A percentile compares a stretch with the other conserved stretches of the same genome.
These are phyloP conservation scores for Fusarium circinatum DNA, from an alignment of 2,329 filamentous ascomycete species.

Conservation along the genomic window DNA sequence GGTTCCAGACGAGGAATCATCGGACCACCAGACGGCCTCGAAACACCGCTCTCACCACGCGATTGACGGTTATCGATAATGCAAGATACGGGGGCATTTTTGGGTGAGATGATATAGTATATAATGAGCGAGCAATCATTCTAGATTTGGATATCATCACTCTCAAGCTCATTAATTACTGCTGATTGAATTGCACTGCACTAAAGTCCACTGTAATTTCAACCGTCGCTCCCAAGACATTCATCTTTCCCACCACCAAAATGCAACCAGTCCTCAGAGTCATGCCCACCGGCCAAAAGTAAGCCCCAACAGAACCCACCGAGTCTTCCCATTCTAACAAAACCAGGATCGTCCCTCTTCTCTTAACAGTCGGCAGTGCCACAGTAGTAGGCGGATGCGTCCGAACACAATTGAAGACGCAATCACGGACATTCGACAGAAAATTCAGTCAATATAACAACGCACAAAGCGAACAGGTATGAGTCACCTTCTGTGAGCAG, in stretches of 20 bases:
- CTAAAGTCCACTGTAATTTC: background rate
- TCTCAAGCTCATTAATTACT: background rate
- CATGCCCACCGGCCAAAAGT: constrained; percentile 32
- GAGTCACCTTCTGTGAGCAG: background rate
- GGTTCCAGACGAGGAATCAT: constrained; percentile 11
- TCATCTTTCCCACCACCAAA: background rate
- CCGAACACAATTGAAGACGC: constrained; percentile 26
- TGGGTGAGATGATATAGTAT: background rate
- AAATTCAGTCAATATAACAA: constrained; percentile 40
- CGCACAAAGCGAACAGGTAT: constrained; percentile 34
- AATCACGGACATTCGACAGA: constrained; percentile 36
- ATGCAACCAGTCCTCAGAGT: constrained; percentile 34
- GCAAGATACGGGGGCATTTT: background rate
- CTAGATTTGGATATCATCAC: background rate
- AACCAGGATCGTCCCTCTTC: constrained; percentile 35
- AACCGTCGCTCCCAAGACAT: background rate
- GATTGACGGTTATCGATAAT: constrained; percentile 7
- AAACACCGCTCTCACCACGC: constrained; percentile 29
- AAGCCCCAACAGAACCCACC: background rate
- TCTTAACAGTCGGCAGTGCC: constrained; percentile 38
- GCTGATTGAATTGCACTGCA: background rate
- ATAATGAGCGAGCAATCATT: background rate
- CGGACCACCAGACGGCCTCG: constrained; percentile 29
- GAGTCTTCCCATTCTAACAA: constrained; percentile 6
- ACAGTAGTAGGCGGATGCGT: constrained; percentile 25